phyloP scores from a whole-genome alignment of 176 grass and related monocot genomes.

The Aegilops longissima region DNA sequence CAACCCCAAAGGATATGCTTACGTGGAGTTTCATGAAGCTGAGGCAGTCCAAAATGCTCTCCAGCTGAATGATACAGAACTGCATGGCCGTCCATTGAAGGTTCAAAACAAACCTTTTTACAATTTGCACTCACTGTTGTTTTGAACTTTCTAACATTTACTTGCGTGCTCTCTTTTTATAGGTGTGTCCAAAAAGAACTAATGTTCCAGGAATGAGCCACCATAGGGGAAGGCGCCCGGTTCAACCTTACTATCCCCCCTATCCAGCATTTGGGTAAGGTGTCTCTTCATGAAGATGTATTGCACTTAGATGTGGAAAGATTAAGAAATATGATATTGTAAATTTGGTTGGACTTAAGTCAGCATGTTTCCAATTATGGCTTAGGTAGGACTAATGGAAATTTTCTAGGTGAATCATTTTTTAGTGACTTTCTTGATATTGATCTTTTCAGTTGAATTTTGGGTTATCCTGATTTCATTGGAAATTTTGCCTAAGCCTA shows the following conservation, averaged over 20 bases:
- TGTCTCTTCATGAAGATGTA: slow-evolving; percentile 28
- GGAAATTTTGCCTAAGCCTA: neutral
- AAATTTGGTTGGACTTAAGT: neutral
- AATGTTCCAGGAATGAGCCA: slow-evolving; percentile 75
- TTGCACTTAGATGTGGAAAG: slow-evolving; percentile 11
- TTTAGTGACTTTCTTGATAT: neutral
- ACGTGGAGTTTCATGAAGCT: slow-evolving; percentile 76
- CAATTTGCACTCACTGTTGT: neutral
- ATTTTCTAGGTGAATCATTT: neutral
- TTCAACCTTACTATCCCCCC: slow-evolving; percentile 41
- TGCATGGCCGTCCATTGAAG: slow-evolving; percentile 66
- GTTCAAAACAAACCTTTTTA: slow-evolving; percentile 21
- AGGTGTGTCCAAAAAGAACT: slow-evolving; percentile 79
- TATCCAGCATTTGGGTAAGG: slow-evolving; percentile 69
- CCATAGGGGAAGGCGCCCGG: slow-evolving; percentile 46
- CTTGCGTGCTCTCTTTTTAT: neutral
- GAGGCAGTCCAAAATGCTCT: slow-evolving; percentile 73
- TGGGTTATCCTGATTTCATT: neutral
- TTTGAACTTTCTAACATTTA: slow-evolving; percentile 4
- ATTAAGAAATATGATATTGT: neutral
- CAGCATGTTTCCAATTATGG: neutral
- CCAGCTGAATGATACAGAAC: slow-evolving; percentile 62
- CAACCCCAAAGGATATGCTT: slow-evolving; percentile 76
- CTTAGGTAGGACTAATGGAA: neutral
- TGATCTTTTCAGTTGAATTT: neutral